Base-by-base conservation (phyloP, 441 rosid species). In the Erodium trifolium region DNA sequence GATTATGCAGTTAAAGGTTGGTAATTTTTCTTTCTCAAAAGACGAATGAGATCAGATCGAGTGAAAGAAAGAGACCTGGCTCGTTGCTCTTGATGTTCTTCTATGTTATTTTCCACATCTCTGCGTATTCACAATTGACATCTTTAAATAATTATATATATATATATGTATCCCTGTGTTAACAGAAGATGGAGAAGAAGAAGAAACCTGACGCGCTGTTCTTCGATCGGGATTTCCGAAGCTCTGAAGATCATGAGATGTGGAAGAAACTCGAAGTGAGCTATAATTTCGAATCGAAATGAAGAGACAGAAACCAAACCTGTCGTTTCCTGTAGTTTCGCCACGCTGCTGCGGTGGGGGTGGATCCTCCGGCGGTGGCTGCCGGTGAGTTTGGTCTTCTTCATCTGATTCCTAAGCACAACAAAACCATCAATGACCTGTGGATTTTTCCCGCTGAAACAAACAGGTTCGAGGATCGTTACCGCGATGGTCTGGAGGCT, bases 51-150 rank as follows among this genome's bases (percentile, higher is more conserved):
- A 43, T 43, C 49, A 43, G 12, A 12, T 8, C 11, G 11, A 12
- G 13, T 2, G 12, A 12, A 43, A 43, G 12, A 43, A 43, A 43
- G 62, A 5, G 27, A 55, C 62, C 19, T 55, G 18, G 62, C 62
- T 55, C 62, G 62, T 18, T 55, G 6, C 8, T 55, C 62, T 16
- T 55, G 62, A 16, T 53, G 60, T 55, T 55, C 62, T 55, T 51
- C 59, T 51, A 49, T 49, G 17, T 49, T 6, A 10, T 49, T 49
- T 49, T 49, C 49, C 49, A 43, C 3, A 43, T 43, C 49, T 12
- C 49, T 43, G 49, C 5, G 10, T 13, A 43, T 31, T 0, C 34
- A 31, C 34, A 31, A 31, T 31, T 31, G 3, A 31, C 34, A 2
- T 31, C 34, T 31, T 31, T 31, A 31, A 1, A 31, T 31, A 31